Evolutionary conservation across 139 green algal species (phyloP).

Genomic region (Mesotaenium endlicherianum): DNA sequence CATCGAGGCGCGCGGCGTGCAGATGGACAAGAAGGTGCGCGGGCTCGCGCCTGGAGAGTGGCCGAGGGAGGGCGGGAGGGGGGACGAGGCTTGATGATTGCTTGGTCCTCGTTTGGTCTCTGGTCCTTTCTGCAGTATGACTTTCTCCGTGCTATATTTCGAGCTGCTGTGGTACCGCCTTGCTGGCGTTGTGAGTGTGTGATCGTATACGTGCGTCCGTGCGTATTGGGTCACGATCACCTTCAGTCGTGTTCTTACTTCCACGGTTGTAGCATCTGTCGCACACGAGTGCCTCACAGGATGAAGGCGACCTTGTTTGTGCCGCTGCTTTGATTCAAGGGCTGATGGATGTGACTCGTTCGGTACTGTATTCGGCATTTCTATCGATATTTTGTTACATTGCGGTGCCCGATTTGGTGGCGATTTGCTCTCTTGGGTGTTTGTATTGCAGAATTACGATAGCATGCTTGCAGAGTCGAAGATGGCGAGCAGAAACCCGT

Average conservation of each 20-base stretch:
- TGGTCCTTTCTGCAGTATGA: neutral
- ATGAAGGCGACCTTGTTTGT: neutral
- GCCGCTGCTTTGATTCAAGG: neutral
- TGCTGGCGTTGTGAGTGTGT: neutral
- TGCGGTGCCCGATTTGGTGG: neutral
- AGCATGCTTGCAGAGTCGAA: slow-evolving; percentile 48
- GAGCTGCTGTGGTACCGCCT: neutral
- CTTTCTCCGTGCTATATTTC: neutral
- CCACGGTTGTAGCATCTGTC: neutral
- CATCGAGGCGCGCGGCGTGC: slow-evolving; percentile 44
- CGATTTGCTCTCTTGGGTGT: neutral
- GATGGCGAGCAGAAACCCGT: too few relatives aligned
- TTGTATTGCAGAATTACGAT: slow-evolving; percentile 49
- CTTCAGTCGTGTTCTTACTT: neutral
- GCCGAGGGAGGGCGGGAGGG: neutral
- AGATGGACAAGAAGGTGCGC: slow-evolving; percentile 55
- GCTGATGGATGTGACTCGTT: neutral
- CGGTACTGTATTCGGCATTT: neutral
- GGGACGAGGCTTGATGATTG: neutral
- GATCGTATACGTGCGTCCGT: neutral
- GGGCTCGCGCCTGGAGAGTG: too few relatives aligned
- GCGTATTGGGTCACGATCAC: too few relatives aligned
- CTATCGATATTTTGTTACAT: neutral
- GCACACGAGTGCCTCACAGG: neutral
- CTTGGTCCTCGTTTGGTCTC: neutral